Base-by-base conservation (phyloP, 495 filamentous ascomycete species). In the Platismatia glauca region DNA sequence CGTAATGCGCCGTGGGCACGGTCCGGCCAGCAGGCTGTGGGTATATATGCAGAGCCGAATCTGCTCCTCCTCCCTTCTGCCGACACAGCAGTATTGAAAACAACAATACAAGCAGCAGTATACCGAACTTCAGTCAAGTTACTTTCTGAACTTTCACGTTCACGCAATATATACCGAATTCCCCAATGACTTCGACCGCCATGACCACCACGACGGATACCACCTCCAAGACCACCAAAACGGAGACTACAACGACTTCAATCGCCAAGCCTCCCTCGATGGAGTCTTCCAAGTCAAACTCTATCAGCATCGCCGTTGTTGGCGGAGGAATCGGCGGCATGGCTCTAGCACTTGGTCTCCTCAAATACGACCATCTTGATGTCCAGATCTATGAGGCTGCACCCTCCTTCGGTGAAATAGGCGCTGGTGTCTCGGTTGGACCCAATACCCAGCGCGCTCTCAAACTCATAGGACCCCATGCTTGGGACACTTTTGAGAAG, bases 311-410 rank as follows among this genome's bases (percentile, higher is more conserved):
- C 38, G 66, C 66, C 18, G 52, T 71, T 39, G 35, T 64, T 27
- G 68, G 68, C 37, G 68, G 68, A 37, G 69, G 68, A 24, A 74
- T 76, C 41, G 69, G 66, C 11, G 72, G 73, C 18, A 53, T 73
- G 0, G 52, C 55, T 41, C 68, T 74, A 16, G 72, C 73, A 9
- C 44, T 71, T 37, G 72, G 71, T 29, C 69, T 74, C 3, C 62
- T 72, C 13, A 66, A 63, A 37, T 61, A 66, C 3, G 64, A 64
- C n/a, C 66, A 69, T 29, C 61, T 84, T 41, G 65, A 72, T 0
- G 67, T 78, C 50, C 73, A 70, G 2, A 64, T 85, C 46, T 85
- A 81, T 67, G 82, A 85, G 62, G 71, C 75, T 0, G 77, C 78
- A 0, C 44, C 70, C 1, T 55, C 63, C 0, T 77, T 82, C 33